A percentile compares a stretch with the other conserved stretches of the same genome.
These are phyloP conservation scores for Fomitopsis betulina DNA, from an alignment of 1,284 basidiomycete genomes.

Conservation along the genomic window DNA sequence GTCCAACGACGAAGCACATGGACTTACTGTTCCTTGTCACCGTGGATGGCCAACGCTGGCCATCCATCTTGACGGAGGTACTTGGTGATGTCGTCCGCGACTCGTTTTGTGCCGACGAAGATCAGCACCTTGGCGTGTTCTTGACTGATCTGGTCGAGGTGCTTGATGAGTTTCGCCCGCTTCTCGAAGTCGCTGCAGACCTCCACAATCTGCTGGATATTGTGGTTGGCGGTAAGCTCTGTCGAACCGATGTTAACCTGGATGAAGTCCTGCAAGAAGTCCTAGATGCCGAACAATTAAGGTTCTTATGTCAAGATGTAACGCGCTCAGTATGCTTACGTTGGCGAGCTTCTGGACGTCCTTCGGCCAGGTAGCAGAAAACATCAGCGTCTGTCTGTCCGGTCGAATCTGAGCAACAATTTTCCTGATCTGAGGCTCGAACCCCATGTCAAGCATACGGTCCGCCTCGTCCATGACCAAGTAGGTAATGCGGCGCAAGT, in stretches of 20 bases:
- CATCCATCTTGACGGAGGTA: slow-evolving; percentile 96
- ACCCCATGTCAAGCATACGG: slow-evolving; percentile 99
- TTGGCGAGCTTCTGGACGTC: slow-evolving; percentile 97
- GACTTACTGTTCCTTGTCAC: slow-evolving; percentile 93
- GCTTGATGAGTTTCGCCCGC: slow-evolving; percentile 92
- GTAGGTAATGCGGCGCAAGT: slow-evolving; percentile 93
- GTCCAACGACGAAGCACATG: slow-evolving; percentile 12
- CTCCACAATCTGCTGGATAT: slow-evolving; percentile 94
- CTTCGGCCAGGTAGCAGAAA: slow-evolving; percentile 99
- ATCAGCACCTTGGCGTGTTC: slow-evolving; percentile 99
- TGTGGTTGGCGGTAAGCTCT: slow-evolving; percentile 98
- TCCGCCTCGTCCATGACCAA: slow-evolving; percentile 99
- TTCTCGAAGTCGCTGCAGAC: slow-evolving; percentile 99
- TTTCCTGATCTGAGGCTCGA: slow-evolving; percentile 99
- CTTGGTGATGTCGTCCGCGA: slow-evolving; percentile 98
- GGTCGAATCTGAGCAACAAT: slow-evolving; percentile 96
- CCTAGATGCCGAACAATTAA: slow-evolving; percentile 39
- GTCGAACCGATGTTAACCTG: slow-evolving; percentile 99
- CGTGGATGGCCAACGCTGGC: slow-evolving; percentile 98
- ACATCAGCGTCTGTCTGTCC: slow-evolving; percentile 94
- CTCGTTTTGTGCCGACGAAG: slow-evolving; percentile 96
- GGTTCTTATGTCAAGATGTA: background rate
- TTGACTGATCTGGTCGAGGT: slow-evolving; percentile 93
- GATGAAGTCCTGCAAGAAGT: slow-evolving; percentile 94
- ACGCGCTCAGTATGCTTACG: slow-evolving; percentile 33